A percentile compares a stretch with the other conserved stretches of the same genome.
Conservation (phyloP, 805 yeast genomes). For the Wickerhamomyces subpelliculosus region DNA sequence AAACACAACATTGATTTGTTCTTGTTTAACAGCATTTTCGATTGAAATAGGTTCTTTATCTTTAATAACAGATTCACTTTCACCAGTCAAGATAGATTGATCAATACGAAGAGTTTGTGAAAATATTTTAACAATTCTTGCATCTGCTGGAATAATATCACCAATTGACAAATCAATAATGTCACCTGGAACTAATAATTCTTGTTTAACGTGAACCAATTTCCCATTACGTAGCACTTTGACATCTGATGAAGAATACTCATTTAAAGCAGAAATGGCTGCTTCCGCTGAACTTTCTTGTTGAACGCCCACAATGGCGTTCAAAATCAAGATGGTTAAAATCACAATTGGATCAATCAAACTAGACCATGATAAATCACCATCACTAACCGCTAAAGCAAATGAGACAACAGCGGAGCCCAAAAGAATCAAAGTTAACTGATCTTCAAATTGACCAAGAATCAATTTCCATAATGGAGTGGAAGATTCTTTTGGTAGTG, state of each 20-base stretch:
- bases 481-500: conserved; percentile 29
- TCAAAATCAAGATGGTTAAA: conserved; percentile 36
- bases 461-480: conserved; percentile 29
- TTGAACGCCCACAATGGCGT: conserved; percentile 42
- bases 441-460: conserved; percentile 30
- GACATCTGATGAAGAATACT: conserved; percentile 40
- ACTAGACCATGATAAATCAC: conserved; percentile 24
- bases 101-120: conserved; percentile 38
- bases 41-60: conserved; percentile 19
- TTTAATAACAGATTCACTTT: conserved; percentile 35
- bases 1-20: conserved; percentile 35
- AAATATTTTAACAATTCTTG: conserved; percentile 30
- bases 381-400: conserved; percentile 23
- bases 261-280: conserved; percentile 42
- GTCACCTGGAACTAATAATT: conserved; percentile 40
- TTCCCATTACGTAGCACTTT: conserved; percentile 37
- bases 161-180: conserved; percentile 32
- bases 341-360: conserved; percentile 35
- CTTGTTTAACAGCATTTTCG: conserved; percentile 29
- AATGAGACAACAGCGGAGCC: conserved; percentile 28
- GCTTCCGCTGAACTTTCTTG: conserved; percentile 45
- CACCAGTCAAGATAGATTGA: conserved; percentile 44
- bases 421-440: conserved; percentile 26
- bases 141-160: conserved; percentile 41
- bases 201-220: conserved; percentile 34